Conservation (phyloP, 192 early-diverging fungal genomes). For the Rhizophagus sp. region DNA sequence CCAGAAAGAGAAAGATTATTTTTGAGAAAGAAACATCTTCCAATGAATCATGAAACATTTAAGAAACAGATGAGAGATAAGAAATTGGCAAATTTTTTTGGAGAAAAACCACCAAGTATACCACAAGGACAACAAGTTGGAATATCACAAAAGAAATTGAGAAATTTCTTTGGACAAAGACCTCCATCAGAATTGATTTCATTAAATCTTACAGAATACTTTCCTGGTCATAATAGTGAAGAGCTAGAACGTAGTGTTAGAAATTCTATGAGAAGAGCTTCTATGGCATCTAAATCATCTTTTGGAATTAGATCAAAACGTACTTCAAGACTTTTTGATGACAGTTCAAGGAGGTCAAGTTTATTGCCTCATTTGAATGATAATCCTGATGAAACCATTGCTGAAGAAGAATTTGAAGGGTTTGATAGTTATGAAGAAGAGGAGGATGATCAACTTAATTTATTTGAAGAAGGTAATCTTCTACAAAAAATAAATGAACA, state of each 20-base stretch:
- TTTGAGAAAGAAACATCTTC: constrained; percentile 68
- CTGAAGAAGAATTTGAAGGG: constrained; percentile 22
- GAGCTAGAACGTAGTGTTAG: constrained; percentile 30
- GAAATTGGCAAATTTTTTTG: constrained; percentile 26
- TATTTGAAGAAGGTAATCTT: not conserved
- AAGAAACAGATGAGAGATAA: constrained; percentile 51
- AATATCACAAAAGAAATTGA: constrained; percentile 47
- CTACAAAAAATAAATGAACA: too few species aligned
- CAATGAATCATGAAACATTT: constrained; percentile 54
- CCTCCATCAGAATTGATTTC: constrained; percentile 93
- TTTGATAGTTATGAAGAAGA: constrained; percentile 22
- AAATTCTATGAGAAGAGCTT: constrained; percentile 36
- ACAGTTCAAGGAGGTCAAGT: constrained; percentile 1
- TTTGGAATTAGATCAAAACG: constrained; percentile 14
- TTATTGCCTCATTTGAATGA: not conserved
- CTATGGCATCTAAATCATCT: constrained; percentile 29
- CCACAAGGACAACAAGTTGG: constrained; percentile 21
- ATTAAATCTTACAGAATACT: constrained; percentile 88
- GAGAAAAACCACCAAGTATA: constrained; percentile 21
- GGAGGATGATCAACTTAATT: constrained; percentile 23
- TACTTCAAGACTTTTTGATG: constrained; percentile 23
- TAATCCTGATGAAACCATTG: constrained; percentile 13
- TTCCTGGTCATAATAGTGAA: constrained; percentile 62
- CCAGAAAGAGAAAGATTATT: constrained; percentile 72
- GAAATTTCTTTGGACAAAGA: constrained; percentile 91